Base-by-base conservation (phyloP, 306 rosid species). In the Cucurbita argyrosperma region DNA sequence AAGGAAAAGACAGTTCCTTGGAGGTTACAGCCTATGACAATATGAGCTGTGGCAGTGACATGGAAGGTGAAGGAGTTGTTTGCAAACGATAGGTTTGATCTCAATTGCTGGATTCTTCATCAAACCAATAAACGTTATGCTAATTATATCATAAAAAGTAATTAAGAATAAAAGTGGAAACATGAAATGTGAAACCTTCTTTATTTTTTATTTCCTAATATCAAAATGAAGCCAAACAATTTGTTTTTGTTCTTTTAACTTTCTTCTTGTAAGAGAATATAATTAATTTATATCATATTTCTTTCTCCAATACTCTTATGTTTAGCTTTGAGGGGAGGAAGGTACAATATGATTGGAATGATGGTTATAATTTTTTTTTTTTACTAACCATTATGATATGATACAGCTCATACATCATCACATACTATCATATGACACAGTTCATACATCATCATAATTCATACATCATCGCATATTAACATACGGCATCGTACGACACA, bases 11-110 rank as follows among this genome's bases (percentile, higher is more conserved):
- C 10, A 49, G 5, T 7, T 43, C 42, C 64, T 53, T 14, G 14
- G 68, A 73, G 35, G 70, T 60, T 0, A 26, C 30, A 26, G 71
- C 72, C 58, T 53, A 50, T 52, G 75, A 15, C 4, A 49, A 67
- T 53, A 57, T 84, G 79, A 73, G 77, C 37, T 84, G 85, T 57
- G 80, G 65, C 15, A 78, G 75, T 42, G 80, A 79, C 23, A 52
- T 78, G 63, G 79, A 56, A 21, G 82, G 79, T 2, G 74, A 78
- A 43, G 87, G 87, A 35, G 87, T 84, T 35, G 82, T 84, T 19
- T 84, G 84, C 43, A 80, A 80, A 77, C 59, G 80, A 72, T 78
- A 71, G 73, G 46, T 71, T n/a, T 10, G n/a, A 57, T 58, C n/a
- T 8, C 37, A 4, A 9, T 46, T 55, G 6, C 15, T 37, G 19